These are phyloP conservation scores for Citrus sp. DNA, from an alignment of 345 rosid genomes.

Conservation along the genomic window DNA sequence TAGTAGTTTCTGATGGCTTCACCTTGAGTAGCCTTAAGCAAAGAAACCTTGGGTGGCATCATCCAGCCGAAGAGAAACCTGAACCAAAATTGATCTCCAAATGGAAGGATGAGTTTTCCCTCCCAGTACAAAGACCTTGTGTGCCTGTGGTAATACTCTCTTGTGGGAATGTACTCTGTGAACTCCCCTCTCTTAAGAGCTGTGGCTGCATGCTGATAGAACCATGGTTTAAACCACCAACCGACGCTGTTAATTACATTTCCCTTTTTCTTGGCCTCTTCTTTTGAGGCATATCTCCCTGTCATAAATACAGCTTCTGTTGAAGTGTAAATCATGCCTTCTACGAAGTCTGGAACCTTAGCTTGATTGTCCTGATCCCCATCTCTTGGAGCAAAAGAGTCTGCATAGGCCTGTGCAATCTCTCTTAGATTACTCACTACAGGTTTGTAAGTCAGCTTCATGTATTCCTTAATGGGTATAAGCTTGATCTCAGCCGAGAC, in stretches of 20 bases:
- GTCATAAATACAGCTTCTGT: conserved; percentile 91
- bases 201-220: conserved; percentile 88
- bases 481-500: conserved; percentile 94
- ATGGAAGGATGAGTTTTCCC: conserved; percentile 98
- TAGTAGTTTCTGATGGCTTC: conserved; percentile 96
- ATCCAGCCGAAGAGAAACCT: conserved; percentile 94
- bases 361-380: conserved; percentile 70
- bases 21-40: conserved; percentile 98
- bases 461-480: conserved; percentile 83
- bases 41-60: conserved; percentile 99
- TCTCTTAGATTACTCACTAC: conserved; percentile 64
- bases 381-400: conserved; percentile 90
- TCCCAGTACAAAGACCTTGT: conserved; percentile 98
- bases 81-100: conserved; percentile 96
- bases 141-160: conserved; percentile 97
- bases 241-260: conserved; percentile 79
- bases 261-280: conserved; percentile 91
- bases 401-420: conserved; percentile 76
- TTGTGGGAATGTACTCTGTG: conserved; percentile 93
- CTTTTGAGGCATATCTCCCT: conserved; percentile 85
- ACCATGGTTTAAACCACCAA: conserved; percentile 99
- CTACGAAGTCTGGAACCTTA: conserved; percentile 95
- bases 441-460: conserved; percentile 91
- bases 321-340: conserved; percentile 75
- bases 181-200: conserved; percentile 87